Conservation (phyloP, 768 basidiomycete genomes). For the Termitomyces sp. region DNA sequence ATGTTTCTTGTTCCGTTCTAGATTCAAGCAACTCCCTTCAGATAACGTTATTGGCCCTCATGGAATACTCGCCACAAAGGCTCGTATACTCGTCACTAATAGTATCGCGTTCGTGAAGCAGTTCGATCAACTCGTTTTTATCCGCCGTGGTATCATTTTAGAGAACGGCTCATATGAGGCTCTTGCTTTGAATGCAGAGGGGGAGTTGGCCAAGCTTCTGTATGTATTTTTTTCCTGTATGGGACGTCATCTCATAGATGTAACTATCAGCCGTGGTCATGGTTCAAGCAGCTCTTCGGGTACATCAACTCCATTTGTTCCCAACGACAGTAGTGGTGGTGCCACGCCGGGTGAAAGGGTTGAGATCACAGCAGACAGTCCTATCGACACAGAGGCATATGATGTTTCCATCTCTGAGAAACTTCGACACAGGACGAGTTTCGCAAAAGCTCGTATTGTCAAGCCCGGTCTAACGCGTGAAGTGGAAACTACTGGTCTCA, state of each 20-base stretch:
- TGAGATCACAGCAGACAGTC: slow-evolving; percentile 16
- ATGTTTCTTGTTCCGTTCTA: not conserved
- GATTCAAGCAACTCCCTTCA: slow-evolving; percentile 19
- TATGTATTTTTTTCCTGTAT: slow-evolving; percentile 25
- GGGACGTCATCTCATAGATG: not conserved
- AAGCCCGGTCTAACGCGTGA: slow-evolving; percentile 31
- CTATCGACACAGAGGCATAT: slow-evolving; percentile 17
- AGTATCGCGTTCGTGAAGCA: slow-evolving; percentile 77
- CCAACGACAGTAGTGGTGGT: slow-evolving; percentile 24
- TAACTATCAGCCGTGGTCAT: slow-evolving; percentile 28
- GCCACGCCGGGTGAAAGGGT: slow-evolving; percentile 25
- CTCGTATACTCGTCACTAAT: slow-evolving; percentile 83
- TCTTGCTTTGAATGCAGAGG: slow-evolving; percentile 52
- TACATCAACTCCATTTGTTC: slow-evolving; percentile 41
- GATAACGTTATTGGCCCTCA: slow-evolving; percentile 85
- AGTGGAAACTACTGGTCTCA: slow-evolving; percentile 38
- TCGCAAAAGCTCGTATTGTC: slow-evolving; percentile 48
- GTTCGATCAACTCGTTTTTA: slow-evolving; percentile 68
- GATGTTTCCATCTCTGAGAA: slow-evolving; percentile 46
- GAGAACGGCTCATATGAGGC: slow-evolving; percentile 66
- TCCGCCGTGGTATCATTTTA: slow-evolving; percentile 78
- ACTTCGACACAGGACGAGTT: slow-evolving; percentile 49
- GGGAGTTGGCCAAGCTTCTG: slow-evolving; percentile 74
- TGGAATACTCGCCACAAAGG: slow-evolving; percentile 78
- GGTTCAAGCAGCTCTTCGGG: slow-evolving; percentile 42